phyloP scores from a whole-genome alignment of 768 basidiomycete genomes.

The Trametes villosa region DNA sequence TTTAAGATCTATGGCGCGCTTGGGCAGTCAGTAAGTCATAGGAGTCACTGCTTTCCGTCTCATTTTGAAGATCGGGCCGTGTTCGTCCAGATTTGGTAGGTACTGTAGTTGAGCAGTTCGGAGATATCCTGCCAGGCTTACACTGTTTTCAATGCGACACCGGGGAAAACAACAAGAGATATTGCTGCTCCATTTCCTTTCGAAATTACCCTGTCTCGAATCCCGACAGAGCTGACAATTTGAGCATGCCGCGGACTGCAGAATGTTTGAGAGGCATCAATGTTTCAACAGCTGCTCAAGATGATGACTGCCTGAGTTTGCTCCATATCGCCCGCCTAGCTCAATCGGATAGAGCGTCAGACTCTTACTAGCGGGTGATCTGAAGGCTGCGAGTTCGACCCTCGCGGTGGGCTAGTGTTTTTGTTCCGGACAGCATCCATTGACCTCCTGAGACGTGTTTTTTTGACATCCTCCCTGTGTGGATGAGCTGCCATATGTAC shows the following conservation, averaged over 20 bases:
- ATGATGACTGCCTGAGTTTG: no score
- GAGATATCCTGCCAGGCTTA: no score
- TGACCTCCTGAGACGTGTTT: no score
- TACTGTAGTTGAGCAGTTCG: not conserved
- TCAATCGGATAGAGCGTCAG: conserved; percentile 74
- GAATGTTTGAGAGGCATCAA: no score
- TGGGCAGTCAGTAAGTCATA: not conserved
- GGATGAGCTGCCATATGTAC: no score
- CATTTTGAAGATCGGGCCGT: conserved; percentile 6
- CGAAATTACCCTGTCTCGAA: no score
- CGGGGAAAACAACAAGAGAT: not conserved
- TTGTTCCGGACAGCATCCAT: no score
- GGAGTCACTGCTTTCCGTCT: not conserved
- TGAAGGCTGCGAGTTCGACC: conserved; percentile 70
- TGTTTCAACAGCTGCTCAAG: no score
- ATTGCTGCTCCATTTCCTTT: not conserved
- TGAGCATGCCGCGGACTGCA: no score
- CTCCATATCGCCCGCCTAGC: conserved; percentile 63
- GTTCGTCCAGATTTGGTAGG: conserved; percentile 10
- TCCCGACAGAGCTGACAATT: not conserved
- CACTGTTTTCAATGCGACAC: not conserved
- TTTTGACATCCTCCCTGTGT: no score
- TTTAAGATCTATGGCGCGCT: not conserved
- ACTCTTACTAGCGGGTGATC: conserved; percentile 53
- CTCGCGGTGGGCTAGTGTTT: conserved; percentile 67